Percentiles rank a stretch among this genome's conserved stretches.
phyloP scores from a whole-genome alignment of 805 yeast species.

The Candida loeiensis region DNA sequence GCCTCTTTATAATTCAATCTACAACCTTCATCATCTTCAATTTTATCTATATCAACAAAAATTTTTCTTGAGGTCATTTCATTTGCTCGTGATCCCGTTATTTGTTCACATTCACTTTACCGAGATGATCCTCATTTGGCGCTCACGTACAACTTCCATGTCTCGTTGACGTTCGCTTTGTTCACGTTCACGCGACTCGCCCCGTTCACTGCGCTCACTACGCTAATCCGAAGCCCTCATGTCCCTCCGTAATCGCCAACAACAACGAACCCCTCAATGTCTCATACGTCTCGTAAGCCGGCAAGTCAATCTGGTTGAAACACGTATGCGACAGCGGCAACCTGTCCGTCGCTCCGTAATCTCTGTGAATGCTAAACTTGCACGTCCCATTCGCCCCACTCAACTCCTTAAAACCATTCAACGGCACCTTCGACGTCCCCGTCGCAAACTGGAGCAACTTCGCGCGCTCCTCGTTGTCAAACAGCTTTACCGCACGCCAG shows the following conservation, averaged over 20 bases:
- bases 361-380: conserved; percentile 85
- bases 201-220: too few relatives aligned
- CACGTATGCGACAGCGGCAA: conserved; percentile 96
- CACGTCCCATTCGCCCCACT: conserved; percentile 84
- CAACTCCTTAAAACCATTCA: conserved; percentile 87
- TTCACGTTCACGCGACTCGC: too few relatives aligned
- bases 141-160: too few relatives aligned
- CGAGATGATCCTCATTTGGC: too few relatives aligned
- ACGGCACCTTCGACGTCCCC: conserved; percentile 94
- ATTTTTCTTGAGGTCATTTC: too few relatives aligned
- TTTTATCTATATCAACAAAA: too few relatives aligned
- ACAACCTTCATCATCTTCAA: too few relatives aligned
- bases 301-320: conserved; percentile 90
- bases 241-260: conserved; percentile 88
- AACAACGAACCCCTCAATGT: conserved; percentile 75
- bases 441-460: conserved; percentile 92
- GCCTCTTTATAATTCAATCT: too few relatives aligned
- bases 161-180: too few relatives aligned
- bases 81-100: too few relatives aligned
- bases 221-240: conserved; percentile 93
- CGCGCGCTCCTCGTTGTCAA: conserved; percentile 91
- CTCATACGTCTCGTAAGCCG: conserved; percentile 88
- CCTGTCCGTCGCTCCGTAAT: conserved; percentile 79
- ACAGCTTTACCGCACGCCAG: conserved; percentile 96
- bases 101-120: too few relatives aligned